Base-by-base conservation (phyloP, 805 yeast species). In the Hanseniaspora lindneri region DNA sequence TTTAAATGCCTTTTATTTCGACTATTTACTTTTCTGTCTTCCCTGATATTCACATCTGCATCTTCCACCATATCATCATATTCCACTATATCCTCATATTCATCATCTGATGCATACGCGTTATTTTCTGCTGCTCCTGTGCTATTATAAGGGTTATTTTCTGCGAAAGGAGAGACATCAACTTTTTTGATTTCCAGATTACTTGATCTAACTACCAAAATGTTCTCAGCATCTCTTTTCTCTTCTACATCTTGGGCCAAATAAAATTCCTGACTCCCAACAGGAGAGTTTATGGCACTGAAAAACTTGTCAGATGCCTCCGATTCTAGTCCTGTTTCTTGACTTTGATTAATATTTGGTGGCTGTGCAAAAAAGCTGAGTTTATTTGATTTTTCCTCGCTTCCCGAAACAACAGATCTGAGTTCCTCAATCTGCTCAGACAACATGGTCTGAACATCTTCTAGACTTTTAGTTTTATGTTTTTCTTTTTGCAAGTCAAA, bases 271-370 rank as follows among this genome's bases (percentile, higher is more conserved):
- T 35, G 25, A 21, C 27, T 20, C 21, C 14, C 27, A 21, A 20
- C 7, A 11, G 14, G 27, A 8, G 39, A 11, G n/a, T 35, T 35
- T 42, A 77, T 73, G 35, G 79, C 75, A 55, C 74, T 76, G 33
- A 76, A 60, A 21, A 76, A 61, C 41, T 71, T 69, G 10, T 77
- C 75, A 29, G 77, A 62, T 0, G 80, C 23, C 9, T 8, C 23
- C 11, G 39, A 9, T 16, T 23, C 39, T 16, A 34, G 2, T 7
- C 17, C 17, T 16, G 33, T 29, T 7, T 17, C 47, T 27, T 68
- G 34, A 14, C 20, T 20, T 10, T 28, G 34, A 2, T 8, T 23
- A n/a, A 16, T 3, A 16, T 17, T 33, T 14, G 24, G 23, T 14
- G 43, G 39, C 20, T 39, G 35, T 4, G n/a, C 27, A 14, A 46